A percentile compares a stretch with the other conserved stretches of the same genome.
These are phyloP conservation scores for Maudiozyma barnettii DNA, from an alignment of 805 yeast species.

Conservation along the genomic window DNA sequence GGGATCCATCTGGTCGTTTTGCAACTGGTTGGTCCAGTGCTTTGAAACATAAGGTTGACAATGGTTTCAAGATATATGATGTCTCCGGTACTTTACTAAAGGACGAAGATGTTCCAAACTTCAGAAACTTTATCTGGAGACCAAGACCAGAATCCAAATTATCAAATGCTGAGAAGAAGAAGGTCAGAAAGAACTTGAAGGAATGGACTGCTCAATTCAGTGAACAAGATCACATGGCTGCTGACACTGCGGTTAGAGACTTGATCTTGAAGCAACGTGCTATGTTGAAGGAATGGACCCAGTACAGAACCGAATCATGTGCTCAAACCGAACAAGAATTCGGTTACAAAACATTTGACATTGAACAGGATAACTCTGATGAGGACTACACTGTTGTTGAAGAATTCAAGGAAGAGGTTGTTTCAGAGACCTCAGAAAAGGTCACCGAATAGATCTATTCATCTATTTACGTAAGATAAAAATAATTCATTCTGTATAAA, in stretches of 20 bases:
- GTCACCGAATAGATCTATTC: slow-evolving; percentile 32
- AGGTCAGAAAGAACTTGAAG: slow-evolving; percentile 79
- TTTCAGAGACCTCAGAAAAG: slow-evolving; percentile 65
- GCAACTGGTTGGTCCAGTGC: slow-evolving; percentile 80
- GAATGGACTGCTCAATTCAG: slow-evolving; percentile 90
- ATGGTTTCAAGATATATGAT: slow-evolving; percentile 84
- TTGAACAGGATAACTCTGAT: slow-evolving; percentile 32
- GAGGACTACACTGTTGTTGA: slow-evolving; percentile 55
- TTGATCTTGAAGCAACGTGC: slow-evolving; percentile 75
- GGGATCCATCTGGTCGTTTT: slow-evolving; percentile 96
- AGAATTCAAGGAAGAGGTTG: slow-evolving; percentile 67
- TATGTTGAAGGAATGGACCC: slow-evolving; percentile 74
- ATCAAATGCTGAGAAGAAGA: slow-evolving; percentile 72
- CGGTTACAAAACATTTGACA: slow-evolving; percentile 28
- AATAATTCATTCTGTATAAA: too few relatives aligned
- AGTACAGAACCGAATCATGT: slow-evolving; percentile 55
- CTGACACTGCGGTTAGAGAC: slow-evolving; percentile 84
- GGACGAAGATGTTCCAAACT: slow-evolving; percentile 70
- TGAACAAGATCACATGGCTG: slow-evolving; percentile 92
- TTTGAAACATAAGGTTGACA: slow-evolving; percentile 77
- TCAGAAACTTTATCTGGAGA: slow-evolving; percentile 91
- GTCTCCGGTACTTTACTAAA: slow-evolving; percentile 68
- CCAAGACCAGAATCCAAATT: slow-evolving; percentile 85
- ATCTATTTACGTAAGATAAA: too few relatives aligned
- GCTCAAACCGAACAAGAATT: slow-evolving; percentile 32